phyloP scores from a whole-genome alignment of 2,329 filamentous ascomycete species.

The Emergomyces orientalis region DNA sequence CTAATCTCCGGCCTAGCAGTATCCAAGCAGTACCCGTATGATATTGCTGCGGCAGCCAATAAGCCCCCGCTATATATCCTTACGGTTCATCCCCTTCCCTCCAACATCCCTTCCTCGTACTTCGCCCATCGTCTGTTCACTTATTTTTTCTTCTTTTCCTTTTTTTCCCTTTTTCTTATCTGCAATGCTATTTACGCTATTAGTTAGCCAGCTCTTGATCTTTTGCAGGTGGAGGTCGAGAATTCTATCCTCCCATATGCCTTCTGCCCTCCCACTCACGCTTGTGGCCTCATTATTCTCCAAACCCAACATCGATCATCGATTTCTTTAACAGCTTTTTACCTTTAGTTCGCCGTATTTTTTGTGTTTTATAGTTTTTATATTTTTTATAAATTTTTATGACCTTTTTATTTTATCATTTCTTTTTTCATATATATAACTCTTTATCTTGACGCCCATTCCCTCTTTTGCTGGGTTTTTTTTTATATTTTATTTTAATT shows the following conservation, averaged over 20 bases:
- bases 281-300: background rate
- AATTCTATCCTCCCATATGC: constrained; percentile 2
- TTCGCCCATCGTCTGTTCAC: constrained; percentile 3
- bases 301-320: background rate
- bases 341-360: background rate
- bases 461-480: background rate
- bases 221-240: background rate
- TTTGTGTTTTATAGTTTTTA: background rate
- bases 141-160: constrained; percentile 7
- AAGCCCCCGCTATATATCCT: background rate
- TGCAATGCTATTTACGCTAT: constrained; percentile 5
- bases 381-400: background rate
- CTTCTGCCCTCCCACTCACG: background rate
- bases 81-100: background rate
- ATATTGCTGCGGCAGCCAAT: constrained; percentile 8
- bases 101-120: constrained; percentile 1
- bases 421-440: background rate
- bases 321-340: background rate
- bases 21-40: constrained; percentile 14
- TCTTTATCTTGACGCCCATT: constrained; percentile 1
- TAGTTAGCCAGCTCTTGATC: constrained; percentile 3
- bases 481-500: too few species aligned
- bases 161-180: constrained; percentile 5
- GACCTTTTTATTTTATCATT: background rate
- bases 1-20: constrained; percentile 7